Evolutionary conservation across 2,329 filamentous ascomycete genomes (phyloP).

Genomic region (Colletotrichum sp.): DNA sequence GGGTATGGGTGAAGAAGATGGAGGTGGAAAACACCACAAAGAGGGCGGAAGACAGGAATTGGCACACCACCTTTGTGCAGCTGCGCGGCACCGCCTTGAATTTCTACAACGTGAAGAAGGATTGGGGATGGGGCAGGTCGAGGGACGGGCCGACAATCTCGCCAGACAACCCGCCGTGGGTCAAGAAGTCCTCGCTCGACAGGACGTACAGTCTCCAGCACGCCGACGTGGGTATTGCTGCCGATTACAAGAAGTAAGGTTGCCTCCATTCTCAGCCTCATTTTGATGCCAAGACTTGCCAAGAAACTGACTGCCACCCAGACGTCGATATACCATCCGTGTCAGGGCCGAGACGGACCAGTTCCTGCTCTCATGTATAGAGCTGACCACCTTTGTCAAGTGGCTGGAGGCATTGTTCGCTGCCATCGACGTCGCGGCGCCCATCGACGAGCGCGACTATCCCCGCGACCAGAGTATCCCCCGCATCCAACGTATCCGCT

Average conservation of each 20-base stretch:
- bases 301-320: conserved; percentile 29
- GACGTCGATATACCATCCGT: conserved; percentile 71
- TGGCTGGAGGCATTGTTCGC: conserved; percentile 74
- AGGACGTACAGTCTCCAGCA: conserved; percentile 76
- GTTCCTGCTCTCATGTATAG: conserved; percentile 70
- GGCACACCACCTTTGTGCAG: conserved; percentile 66
- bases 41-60: conserved; percentile 65
- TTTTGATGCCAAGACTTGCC: conserved; percentile 10
- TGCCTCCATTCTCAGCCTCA: conserved; percentile 10
- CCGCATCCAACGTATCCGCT: conserved; percentile 57
- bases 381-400: conserved; percentile 68
- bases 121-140: conserved; percentile 54
- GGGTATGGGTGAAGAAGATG: conserved; percentile 66
- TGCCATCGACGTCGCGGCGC: conserved; percentile 74
- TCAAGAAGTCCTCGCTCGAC: conserved; percentile 61
- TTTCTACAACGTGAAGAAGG: conserved; percentile 67
- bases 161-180: conserved; percentile 56
- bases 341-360: conserved; percentile 76
- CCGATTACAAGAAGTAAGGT: conserved; percentile 72
- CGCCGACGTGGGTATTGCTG: conserved; percentile 76
- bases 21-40: conserved; percentile 71
- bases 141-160: conserved; percentile 51
- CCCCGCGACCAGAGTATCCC: conserved; percentile 67
- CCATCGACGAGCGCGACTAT: conserved; percentile 73
- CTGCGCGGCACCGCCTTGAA: conserved; percentile 73